These are phyloP conservation scores for Chrysosphaeria jannelii DNA, from an alignment of 2,329 filamentous ascomycete genomes.

Conservation along the genomic window DNA sequence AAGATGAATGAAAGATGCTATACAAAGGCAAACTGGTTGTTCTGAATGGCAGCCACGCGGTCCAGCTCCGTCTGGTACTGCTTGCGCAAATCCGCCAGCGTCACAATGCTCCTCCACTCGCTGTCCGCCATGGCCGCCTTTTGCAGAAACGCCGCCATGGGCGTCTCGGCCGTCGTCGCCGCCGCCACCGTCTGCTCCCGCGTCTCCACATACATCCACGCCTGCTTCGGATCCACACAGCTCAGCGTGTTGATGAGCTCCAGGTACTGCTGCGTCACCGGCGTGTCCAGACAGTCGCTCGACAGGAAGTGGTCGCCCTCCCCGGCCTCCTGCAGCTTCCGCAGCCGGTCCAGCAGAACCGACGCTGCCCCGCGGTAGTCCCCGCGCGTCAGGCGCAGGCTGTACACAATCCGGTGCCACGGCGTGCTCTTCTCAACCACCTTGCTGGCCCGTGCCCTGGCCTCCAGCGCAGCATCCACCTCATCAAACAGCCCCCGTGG, in stretches of 20 bases:
- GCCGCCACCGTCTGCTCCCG: background rate
- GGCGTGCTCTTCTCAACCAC: slow-evolving; percentile 35
- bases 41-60: slow-evolving; percentile 59
- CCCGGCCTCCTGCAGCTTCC: slow-evolving; percentile 26
- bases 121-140: slow-evolving; percentile 5
- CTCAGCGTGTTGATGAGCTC: slow-evolving; percentile 76
- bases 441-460: slow-evolving; percentile 20
- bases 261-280: slow-evolving; percentile 49
- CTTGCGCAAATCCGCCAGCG: slow-evolving; percentile 56
- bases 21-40: slow-evolving; percentile 68
- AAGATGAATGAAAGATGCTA: no score
- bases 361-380: slow-evolving; percentile 60
- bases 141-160: slow-evolving; percentile 6
- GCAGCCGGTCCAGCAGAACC: slow-evolving; percentile 29
- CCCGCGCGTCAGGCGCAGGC: slow-evolving; percentile 57
- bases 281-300: slow-evolving; percentile 25
- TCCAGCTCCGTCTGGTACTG: slow-evolving; percentile 82
- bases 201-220: slow-evolving; percentile 31
- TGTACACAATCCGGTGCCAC: slow-evolving; percentile 72
- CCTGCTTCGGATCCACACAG: slow-evolving; percentile 54
- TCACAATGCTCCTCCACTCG: slow-evolving; percentile 45
- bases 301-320: slow-evolving; percentile 22
- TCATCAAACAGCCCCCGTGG: slow-evolving; percentile 37
- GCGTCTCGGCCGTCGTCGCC: background rate
- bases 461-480: slow-evolving; percentile 49